phyloP scores from a whole-genome alignment of 768 basidiomycete species.

The Russula sp. region DNA sequence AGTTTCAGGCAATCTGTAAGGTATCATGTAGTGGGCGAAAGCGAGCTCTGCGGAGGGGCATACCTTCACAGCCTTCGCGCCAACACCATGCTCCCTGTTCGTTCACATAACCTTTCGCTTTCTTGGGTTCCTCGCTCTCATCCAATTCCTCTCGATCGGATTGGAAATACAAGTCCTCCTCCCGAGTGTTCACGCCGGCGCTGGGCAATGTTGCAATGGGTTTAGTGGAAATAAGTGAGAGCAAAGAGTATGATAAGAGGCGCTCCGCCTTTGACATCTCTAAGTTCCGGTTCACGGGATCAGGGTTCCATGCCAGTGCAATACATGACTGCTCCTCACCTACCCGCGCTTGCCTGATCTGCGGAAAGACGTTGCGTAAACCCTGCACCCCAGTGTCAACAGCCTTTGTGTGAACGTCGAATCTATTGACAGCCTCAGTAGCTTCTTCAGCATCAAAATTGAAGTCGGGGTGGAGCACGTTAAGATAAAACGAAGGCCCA shows the following conservation, averaged over 20 bases:
- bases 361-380: conserved; percentile 59
- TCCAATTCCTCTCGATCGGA: conserved; percentile 46
- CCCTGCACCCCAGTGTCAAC: conserved; percentile 68
- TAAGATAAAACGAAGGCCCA: conserved; percentile 74
- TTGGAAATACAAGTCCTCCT: conserved; percentile 39
- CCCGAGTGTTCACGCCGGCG: conserved; percentile 35
- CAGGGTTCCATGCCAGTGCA: neutral
- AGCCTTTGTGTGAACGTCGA: conserved; percentile 62
- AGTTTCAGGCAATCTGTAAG: conserved; percentile 66
- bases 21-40: neutral
- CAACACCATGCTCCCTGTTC: conserved; percentile 83
- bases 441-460: conserved; percentile 78
- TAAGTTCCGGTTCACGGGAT: conserved; percentile 33
- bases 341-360: conserved; percentile 61
- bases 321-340: conserved; percentile 43
- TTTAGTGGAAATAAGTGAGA: conserved; percentile 73
- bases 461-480: conserved; percentile 81
- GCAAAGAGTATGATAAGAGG: conserved; percentile 64
- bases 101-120: conserved; percentile 60
- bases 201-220: conserved; percentile 51
- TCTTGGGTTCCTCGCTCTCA: conserved; percentile 32
- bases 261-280: conserved; percentile 80
- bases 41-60: conserved; percentile 17
- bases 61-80: conserved; percentile 73
- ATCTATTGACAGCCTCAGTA: conserved; percentile 52